Evolutionary conservation across 495 filamentous ascomycete genomes (phyloP).

Genomic region (Daldinia loculata): DNA sequence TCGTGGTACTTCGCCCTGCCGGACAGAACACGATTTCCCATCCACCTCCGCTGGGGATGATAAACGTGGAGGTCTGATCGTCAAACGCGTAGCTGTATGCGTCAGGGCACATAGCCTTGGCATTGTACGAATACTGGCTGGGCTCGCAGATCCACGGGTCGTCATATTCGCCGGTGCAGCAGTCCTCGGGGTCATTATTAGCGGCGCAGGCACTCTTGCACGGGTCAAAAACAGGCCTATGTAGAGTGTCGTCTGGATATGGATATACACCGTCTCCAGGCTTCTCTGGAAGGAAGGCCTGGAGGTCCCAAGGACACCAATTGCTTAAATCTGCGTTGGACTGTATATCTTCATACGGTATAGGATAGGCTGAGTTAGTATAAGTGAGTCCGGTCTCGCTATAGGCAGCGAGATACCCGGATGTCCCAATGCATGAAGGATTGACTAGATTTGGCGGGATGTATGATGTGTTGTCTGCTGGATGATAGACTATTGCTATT

Average conservation of each 20-base stretch:
- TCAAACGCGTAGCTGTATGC: conserved; percentile 85
- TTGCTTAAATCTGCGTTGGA: conserved; percentile 58
- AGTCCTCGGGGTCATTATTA: conserved; percentile 65
- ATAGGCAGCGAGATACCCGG: conserved; percentile 60
- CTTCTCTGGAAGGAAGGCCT: conserved; percentile 67
- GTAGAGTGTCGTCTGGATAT: conserved; percentile 74
- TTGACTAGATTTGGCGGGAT: conserved; percentile 80
- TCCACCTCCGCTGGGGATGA: conserved; percentile 73
- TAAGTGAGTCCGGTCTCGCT: conserved; percentile 50
- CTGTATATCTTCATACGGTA: conserved; percentile 66
- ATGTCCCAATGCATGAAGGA: conserved; percentile 72
- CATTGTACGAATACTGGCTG: conserved; percentile 66
- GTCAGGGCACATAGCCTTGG: conserved; percentile 80
- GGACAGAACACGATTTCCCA: conserved; percentile 84
- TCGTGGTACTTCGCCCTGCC: conserved; percentile 72
- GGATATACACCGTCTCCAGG: conserved; percentile 75
- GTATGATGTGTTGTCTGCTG: conserved; percentile 60
- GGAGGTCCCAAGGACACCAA: conserved; percentile 84
- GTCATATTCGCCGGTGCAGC: conserved; percentile 72
- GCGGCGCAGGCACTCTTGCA: conserved; percentile 75
- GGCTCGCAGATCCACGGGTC: conserved; percentile 66
- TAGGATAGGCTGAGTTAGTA: conserved; percentile 67
- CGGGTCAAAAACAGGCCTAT: conserved; percentile 73
- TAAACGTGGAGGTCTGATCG: conserved; percentile 77
- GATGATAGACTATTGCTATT: conserved; percentile 70